Base-by-base conservation (phyloP, 2,329 filamentous ascomycete species). In the Pestalotiopsis sp. region DNA sequence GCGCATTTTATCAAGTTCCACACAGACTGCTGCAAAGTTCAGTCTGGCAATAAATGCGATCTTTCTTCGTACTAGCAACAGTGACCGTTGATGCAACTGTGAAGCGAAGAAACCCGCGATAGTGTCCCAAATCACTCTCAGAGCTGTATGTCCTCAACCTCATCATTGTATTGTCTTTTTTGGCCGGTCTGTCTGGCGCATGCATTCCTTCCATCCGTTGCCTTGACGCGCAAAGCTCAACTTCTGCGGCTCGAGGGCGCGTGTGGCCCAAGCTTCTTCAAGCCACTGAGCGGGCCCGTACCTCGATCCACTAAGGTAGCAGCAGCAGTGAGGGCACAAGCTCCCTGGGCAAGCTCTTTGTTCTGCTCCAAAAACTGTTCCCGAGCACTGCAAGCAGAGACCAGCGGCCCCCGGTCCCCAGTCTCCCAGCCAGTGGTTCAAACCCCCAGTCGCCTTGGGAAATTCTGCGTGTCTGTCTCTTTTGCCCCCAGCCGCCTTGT, bases 401-500 rank as follows among this genome's bases (percentile, higher is more conserved):
- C 44, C 17, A 58, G 20, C 22, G 22, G 22, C 17, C 17, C 22
- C 26, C 58, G 5, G 30, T 11, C 58, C 58, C 26, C n/a, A 39
- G n/a, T 38, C 14, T 39, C 13, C 58, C 10, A 20, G 10, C 58
- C 58, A 38, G 26, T 61, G 56, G 24, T 26, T 52, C 44, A 52
- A 52, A 52, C 44, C 56, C 58, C 58, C 58, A 61, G 58, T 61
- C 58, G 30, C 30, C 58, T 40, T 35, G 22, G 30, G 60, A 63
- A 63, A 48, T 63, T 63, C 60, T 63, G 35, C 60, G 38, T 63
- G 38, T 63, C 17, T 63, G 20, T 48, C n/a, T 52, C 40, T 52
- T 39, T 22, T 63, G 60, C 60, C 60, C 56, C 60, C 60, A 63
- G 38, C 60, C 58, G 58, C 39, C 60, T 63, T 35, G 60, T 63